These are phyloP conservation scores for Papiliotrema terrestris DNA, from an alignment of 1,284 basidiomycete genomes.

Conservation along the genomic window DNA sequence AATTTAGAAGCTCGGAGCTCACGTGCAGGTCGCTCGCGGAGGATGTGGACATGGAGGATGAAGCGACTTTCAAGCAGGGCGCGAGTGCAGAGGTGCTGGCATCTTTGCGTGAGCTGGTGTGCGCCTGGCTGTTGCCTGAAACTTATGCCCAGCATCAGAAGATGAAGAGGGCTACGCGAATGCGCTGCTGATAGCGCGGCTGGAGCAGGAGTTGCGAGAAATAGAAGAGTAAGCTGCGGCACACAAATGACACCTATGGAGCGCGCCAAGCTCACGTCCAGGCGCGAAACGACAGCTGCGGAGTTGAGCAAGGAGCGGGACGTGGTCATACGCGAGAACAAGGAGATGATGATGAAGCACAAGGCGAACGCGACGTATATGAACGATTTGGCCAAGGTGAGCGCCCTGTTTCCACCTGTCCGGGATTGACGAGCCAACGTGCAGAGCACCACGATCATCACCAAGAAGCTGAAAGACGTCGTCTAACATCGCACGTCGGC, in stretches of 20 bases:
- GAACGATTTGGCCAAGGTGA: slow-evolving; percentile 33
- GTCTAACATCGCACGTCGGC: background rate
- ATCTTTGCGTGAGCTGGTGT: slow-evolving; percentile 27
- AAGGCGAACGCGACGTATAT: slow-evolving; percentile 36
- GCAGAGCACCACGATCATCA: slow-evolving; percentile 1
- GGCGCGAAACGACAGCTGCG: slow-evolving; percentile 28
- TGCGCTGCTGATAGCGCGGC: slow-evolving; percentile 27
- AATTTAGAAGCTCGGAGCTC: slow-evolving; percentile 15
- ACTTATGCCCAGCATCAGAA: slow-evolving; percentile 12
- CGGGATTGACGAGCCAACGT: background rate
- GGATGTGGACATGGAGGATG: slow-evolving; percentile 24
- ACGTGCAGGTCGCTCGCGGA: slow-evolving; percentile 15
- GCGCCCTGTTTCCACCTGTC: slow-evolving; percentile 1
- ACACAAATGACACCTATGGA: background rate
- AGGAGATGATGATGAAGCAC: slow-evolving; percentile 38
- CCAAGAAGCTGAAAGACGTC: background rate
- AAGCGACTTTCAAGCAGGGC: slow-evolving; percentile 17
- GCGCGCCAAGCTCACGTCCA: slow-evolving; percentile 3
- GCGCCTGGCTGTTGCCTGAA: background rate
- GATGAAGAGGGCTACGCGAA: slow-evolving; percentile 28
- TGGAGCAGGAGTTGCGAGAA: slow-evolving; percentile 39
- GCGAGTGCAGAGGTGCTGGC: slow-evolving; percentile 15
- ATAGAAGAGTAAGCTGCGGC: slow-evolving; percentile 22
- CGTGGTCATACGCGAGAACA: slow-evolving; percentile 29
- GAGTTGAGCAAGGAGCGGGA: slow-evolving; percentile 37